Base-by-base conservation (phyloP, 495 filamentous ascomycete genomes). In the Jackrogersella multiformis region DNA sequence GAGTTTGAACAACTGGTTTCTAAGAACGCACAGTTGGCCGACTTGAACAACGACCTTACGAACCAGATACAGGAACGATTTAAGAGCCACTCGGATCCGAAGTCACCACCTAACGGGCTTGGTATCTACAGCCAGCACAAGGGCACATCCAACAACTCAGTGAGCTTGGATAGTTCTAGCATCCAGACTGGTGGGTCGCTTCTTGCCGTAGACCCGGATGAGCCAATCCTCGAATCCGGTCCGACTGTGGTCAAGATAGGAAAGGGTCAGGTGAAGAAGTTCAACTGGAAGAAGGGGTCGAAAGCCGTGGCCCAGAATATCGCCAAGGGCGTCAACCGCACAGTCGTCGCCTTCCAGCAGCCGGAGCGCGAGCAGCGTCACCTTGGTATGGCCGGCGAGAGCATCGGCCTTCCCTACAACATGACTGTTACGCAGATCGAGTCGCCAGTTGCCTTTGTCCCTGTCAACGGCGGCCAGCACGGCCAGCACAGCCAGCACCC, bases 261-360 rank as follows among this genome's bases (percentile, higher is more conserved):
- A 56, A 97, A 96, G 81, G 91, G 90, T 49, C 91, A 96, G 74
- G 87, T 89, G 28, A 96, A 93, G 80, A 97, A 96, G 74, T 97
- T 97, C 80, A 96, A 95, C 78, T 98, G 95, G 94, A 97, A 97
- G 84, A 97, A 96, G 76, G 93, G 93, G 24, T 91, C 92, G 21
- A 92, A 96, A 76, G 90, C 90, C 38, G 89, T 98, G 55, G 93
- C 93, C 34, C 97, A 97, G 79, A 94, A 93, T 65, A 92, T 97
- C 51, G 88, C 89, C 39, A 98, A 98, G 79, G 93, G 93, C 36
- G 86, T 97, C 70, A 96, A 96, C 73, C 90, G 90, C 34, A 91
- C 92, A 86, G 79, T 88, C 78, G 77, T 87, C 75, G 62, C 81
- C 39, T 83, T 84, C 76, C 80, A 82, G 58, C 76, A 78, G 55